Evolutionary conservation across 176 grass and related monocot species (phyloP), one percentile per base, ranked within the genome.

Genomic region (Rhynchospora pubera): DNA sequence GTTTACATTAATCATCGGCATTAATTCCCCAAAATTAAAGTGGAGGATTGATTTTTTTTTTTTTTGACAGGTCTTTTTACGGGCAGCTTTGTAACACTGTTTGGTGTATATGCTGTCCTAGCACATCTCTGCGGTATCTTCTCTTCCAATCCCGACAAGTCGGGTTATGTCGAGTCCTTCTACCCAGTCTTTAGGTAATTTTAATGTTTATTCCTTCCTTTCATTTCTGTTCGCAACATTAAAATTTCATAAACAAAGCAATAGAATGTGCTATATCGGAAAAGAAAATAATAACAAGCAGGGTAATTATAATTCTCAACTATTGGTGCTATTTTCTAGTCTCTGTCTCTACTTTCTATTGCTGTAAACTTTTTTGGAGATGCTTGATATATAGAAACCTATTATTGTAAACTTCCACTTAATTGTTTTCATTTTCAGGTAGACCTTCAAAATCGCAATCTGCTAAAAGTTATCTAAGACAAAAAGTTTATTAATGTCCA

Each of bases 131-230:
- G 53, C 21, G 72, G 83, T 12, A 82, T 88, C 13, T 88, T 57
- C 65, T 65, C 82, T 65, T 57, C 63, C 7, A n/a, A 2, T 53
- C 45, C 77, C 8, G 57, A 76, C 5, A 78, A 79, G 12, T 16
- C 76, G 10, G 28, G 43, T 46, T 88, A 85, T 45, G 74, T 85
- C 57, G 87, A 88, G 79, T 84, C 77, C 9, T 48, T 88, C 23
- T 88, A 88, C 45, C 87, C 87, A 9, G 65, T 88, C 26, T 67
- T 88, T 45, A 82, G 83, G 87, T 85, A 65, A 47, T 3, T 30
- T 53, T 28, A 53, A 75, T 47, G 16, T 47, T 62, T 9, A 45
- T 62, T 18, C 30, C 39, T 79, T 79, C 7, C 19, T 21, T 60
- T 9, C 19, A 21, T 75, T 53, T 73, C 13, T 52, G 13, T 51